These are phyloP conservation scores for Orbilia ellipsospora DNA, from an alignment of 2,329 filamentous ascomycete genomes.

Conservation along the genomic window DNA sequence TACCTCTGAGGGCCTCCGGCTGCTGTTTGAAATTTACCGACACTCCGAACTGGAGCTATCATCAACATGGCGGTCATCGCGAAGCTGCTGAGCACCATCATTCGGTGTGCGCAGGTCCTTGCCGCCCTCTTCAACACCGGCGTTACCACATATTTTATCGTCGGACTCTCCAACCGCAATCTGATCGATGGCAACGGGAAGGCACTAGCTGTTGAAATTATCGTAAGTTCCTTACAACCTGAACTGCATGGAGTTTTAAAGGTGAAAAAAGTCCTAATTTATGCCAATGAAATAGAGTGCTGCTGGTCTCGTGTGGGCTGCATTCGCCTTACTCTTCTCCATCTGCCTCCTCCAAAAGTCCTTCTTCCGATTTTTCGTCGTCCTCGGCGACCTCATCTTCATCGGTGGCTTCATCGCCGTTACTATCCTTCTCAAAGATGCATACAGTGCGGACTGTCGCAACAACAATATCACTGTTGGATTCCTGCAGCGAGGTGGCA, in stretches of 20 bases:
- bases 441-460: slow-evolving; percentile 35
- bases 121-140: slow-evolving; percentile 43
- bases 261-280: slow-evolving; percentile 12
- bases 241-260: background rate
- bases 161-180: slow-evolving; percentile 40
- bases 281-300: slow-evolving; percentile 14
- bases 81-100: slow-evolving; percentile 33
- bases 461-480: slow-evolving; percentile 9
- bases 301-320: slow-evolving; percentile 40
- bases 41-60: background rate
- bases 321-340: slow-evolving; percentile 52
- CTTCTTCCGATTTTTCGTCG: slow-evolving; percentile 55
- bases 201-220: slow-evolving; percentile 46
- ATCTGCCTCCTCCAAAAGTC: slow-evolving; percentile 56
- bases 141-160: slow-evolving; percentile 42
- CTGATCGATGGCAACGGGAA: slow-evolving; percentile 24
- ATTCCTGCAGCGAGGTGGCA: slow-evolving; percentile 39
- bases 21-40: background rate
- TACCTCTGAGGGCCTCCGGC: background rate
- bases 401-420: slow-evolving; percentile 56
- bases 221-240: slow-evolving; percentile 21
- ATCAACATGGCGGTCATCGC: slow-evolving; percentile 41
- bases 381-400: slow-evolving; percentile 52
- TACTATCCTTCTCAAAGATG: slow-evolving; percentile 51
- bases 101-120: slow-evolving; percentile 31